phyloP scores from a whole-genome alignment of 495 filamentous ascomycete genomes.

The Daldinia loculata region DNA sequence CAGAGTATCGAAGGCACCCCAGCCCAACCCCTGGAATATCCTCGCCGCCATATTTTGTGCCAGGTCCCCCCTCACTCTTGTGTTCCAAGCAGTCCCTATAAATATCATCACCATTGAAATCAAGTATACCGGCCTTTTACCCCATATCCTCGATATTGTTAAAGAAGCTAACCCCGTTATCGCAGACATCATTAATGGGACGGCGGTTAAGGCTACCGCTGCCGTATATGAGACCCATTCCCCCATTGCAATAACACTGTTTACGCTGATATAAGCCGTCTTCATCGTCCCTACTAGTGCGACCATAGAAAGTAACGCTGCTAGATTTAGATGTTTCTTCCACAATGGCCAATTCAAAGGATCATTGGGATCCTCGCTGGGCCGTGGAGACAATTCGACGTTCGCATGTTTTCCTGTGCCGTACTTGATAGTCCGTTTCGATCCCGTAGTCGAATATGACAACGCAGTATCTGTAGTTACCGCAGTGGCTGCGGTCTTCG shows the following conservation, averaged over 20 bases:
- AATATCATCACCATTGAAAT: constrained; percentile 54
- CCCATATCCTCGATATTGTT: constrained; percentile 52
- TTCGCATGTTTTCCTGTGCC: constrained; percentile 53
- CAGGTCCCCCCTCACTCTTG: constrained; percentile 51
- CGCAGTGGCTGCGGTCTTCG: constrained; percentile 47
- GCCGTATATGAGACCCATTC: constrained; percentile 56
- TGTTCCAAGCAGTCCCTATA: constrained; percentile 58
- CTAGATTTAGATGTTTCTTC: constrained; percentile 59
- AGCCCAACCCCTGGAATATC: constrained; percentile 61
- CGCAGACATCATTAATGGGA: constrained; percentile 58
- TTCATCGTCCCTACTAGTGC: constrained; percentile 57
- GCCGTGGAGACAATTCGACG: constrained; percentile 59
- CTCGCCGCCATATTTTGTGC: constrained; percentile 58
- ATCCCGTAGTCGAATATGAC: constrained; percentile 50
- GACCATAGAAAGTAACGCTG: constrained; percentile 53
- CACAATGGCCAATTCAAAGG: constrained; percentile 62
- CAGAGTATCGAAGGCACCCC: constrained; percentile 62
- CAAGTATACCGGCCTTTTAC: constrained; percentile 59
- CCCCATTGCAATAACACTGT: constrained; percentile 50
- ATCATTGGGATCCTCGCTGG: constrained; percentile 58
- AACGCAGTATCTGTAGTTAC: constrained; percentile 26
- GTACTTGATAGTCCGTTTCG: constrained; percentile 56
- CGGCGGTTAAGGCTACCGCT: constrained; percentile 56
- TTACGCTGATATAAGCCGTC: constrained; percentile 59
- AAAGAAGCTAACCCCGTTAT: constrained; percentile 53